Conservation (phyloP, 345 rosid species). For the Eucalyptus lansdowneana region DNA sequence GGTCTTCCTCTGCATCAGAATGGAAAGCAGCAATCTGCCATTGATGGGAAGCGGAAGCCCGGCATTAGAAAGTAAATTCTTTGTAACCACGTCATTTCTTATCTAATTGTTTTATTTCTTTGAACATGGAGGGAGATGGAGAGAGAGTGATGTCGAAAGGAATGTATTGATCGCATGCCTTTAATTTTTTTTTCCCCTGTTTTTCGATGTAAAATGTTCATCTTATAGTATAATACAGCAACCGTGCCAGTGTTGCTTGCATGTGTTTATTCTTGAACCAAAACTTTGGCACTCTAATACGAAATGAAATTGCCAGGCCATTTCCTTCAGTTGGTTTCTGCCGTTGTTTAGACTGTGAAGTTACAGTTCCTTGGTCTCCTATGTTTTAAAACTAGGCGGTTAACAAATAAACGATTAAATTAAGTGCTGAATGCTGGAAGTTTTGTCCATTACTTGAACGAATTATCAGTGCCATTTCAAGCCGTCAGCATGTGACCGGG, state of each 20-base stretch:
- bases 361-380: background rate
- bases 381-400: background rate
- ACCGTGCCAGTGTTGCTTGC: constrained; percentile 41
- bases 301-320: background rate
- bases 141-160: background rate
- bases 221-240: constrained; percentile 22
- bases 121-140: background rate
- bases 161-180: background rate
- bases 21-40: constrained; percentile 38
- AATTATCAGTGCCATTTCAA: background rate
- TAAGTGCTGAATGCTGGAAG: background rate
- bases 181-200: background rate
- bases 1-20: constrained; percentile 23
- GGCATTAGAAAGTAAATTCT: constrained; percentile 41
- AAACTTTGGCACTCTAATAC: background rate
- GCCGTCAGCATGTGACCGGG: background rate
- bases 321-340: background rate
- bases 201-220: constrained; percentile 8
- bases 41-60: constrained; percentile 52
- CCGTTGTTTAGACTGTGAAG: background rate
- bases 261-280: background rate
- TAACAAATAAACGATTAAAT: background rate
- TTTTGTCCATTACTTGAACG: background rate
- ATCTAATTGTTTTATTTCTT: background rate
- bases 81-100: constrained; percentile 12